phyloP scores from a whole-genome alignment of 768 basidiomycete genomes.

The Mycena alexandri region DNA sequence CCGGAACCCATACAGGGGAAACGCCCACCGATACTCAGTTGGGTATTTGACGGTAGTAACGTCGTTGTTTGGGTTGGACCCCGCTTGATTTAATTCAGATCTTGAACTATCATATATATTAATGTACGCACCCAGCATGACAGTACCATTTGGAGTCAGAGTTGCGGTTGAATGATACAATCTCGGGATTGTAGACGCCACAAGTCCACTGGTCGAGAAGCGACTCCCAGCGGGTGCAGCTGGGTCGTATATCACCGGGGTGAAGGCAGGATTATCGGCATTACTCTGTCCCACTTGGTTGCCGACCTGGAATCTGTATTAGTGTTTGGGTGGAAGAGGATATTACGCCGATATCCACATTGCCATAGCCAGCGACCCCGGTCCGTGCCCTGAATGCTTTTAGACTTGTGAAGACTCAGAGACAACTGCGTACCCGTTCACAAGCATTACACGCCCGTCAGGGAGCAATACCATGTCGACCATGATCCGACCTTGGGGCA shows the following conservation, averaged over 20 bases:
- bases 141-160: constrained; percentile 47
- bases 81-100: constrained; percentile 46
- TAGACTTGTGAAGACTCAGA: neutral
- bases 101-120: neutral
- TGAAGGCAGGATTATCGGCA: constrained; percentile 51
- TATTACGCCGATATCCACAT: constrained; percentile 35
- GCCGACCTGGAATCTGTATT: constrained; percentile 37
- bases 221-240: constrained; percentile 44
- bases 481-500: constrained; percentile 57
- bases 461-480: constrained; percentile 53
- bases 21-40: constrained; percentile 50
- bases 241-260: constrained; percentile 51
- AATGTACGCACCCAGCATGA: constrained; percentile 43
- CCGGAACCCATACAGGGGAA: neutral
- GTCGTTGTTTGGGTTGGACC: constrained; percentile 60
- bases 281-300: constrained; percentile 53
- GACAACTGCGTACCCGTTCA: constrained; percentile 49
- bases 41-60: constrained; percentile 39
- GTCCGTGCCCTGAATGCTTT: constrained; percentile 43
- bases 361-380: constrained; percentile 56
- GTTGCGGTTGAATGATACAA: constrained; percentile 52
- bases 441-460: constrained; percentile 56
- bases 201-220: constrained; percentile 48
- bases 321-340: neutral
- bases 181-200: constrained; percentile 46